Percentiles rank a stretch among this genome's conserved stretches.
phyloP scores from a whole-genome alignment of 352 stramenopile genomes.

The Phytophthora sp. region DNA sequence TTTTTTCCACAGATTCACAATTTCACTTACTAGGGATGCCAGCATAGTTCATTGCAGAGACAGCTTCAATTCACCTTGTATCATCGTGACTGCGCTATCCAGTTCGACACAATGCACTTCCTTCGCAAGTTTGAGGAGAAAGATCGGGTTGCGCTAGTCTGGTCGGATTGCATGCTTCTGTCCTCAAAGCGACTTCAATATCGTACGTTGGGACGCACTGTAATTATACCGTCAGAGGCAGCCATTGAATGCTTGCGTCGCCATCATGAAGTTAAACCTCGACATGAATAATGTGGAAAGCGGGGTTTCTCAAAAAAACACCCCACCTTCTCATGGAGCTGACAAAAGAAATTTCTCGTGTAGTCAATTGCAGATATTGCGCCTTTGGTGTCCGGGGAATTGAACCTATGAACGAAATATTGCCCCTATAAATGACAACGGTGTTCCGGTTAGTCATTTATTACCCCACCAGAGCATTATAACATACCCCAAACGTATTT shows the following conservation, averaged over 20 bases:
- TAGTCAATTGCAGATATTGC: neutral
- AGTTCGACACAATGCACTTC: constrained; percentile 14
- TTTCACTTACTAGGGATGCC: too few relatives aligned
- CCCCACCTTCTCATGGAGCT: constrained; percentile 9
- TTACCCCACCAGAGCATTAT: too few relatives aligned
- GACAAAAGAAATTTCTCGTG: neutral
- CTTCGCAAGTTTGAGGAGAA: constrained; percentile 11
- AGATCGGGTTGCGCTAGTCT: constrained; percentile 13
- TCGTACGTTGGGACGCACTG: constrained; percentile 3
- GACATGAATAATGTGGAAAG: neutral
- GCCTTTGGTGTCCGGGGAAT: neutral
- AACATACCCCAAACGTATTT: constrained; percentile 3
- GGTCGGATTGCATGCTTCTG: constrained; percentile 15
- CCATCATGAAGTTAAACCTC: too few relatives aligned
- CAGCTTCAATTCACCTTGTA: too few relatives aligned
- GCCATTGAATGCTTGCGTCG: too few relatives aligned
- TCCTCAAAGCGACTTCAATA: constrained; percentile 10
- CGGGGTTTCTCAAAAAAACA: constrained; percentile 1
- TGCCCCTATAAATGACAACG: neutral
- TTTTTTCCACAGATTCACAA: too few relatives aligned
- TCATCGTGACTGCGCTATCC: neutral
- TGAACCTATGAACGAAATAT: neutral
- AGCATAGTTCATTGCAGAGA: too few relatives aligned
- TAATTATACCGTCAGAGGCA: constrained; percentile 1
- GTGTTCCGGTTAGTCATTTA: too few relatives aligned